Base-by-base conservation (phyloP, 2,329 filamentous ascomycete species). In the Berkeleyomyces rouxiae region DNA sequence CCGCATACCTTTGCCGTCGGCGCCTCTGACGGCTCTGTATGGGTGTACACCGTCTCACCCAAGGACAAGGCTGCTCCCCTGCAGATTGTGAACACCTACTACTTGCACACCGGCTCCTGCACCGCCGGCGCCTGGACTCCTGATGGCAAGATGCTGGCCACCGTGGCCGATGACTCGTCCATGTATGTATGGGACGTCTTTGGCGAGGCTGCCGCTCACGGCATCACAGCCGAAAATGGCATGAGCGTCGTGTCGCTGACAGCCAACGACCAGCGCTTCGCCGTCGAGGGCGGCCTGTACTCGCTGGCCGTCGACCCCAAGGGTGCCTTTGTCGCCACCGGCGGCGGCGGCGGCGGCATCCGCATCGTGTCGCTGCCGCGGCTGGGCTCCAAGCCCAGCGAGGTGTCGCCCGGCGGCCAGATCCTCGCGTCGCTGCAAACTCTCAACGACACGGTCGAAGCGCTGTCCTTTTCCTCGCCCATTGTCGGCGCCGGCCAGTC, bases 181-280 rank as follows among this genome's bases (percentile, higher is more conserved):
- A 79, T 99, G 64, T 92, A 91, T 72, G 91, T 96, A 33, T 96
- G 90, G 83, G 93, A 97, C 70, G 86, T 91, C 11, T 96, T 90
- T 75, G 88, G 89, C 58, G 81, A 84, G 31, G 88, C 88, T 0
- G 85, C 86, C 2, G 85, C 77, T 51, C 75, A 75, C 67, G 75
- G 75, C 40, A 70, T 82, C 7, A 72, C 74, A 58, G 75, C 74
- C 62, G 76, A 79, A 67, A 81, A 81, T 68, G 79, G 80, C 51
- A 76, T 78, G 74, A 81, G 88, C 0, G 84, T 91, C 10, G 82
- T 97, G 5, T 84, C 83, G 0, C 78, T 96, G 55, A 96, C 88
- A 1, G 81, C 80, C 0, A 79, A 83, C 11, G 93, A 99, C 74
- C 88, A 95, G 76, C 85, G 93, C 57, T 99, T 99, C 75, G 84